Evolutionary conservation across 2,329 filamentous ascomycete genomes (phyloP).

Genomic region (Colletotrichum acutatum): DNA sequence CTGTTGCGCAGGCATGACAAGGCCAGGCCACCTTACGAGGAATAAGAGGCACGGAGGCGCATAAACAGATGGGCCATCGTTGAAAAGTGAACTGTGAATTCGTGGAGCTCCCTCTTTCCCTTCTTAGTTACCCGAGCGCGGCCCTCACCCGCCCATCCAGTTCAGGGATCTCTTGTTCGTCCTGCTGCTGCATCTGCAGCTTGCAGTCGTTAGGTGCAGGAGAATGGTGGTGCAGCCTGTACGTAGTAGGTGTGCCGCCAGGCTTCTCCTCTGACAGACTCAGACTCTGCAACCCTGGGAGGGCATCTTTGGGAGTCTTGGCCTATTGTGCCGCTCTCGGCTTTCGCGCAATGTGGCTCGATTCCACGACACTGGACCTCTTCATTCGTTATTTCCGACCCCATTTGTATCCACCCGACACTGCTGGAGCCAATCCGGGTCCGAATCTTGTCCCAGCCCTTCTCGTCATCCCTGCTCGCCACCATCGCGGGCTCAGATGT

Average conservation of each 20-base stretch:
- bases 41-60: neutral
- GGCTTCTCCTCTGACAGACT: neutral
- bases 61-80: neutral
- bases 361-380: constrained; percentile 1
- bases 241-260: neutral
- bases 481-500: constrained; percentile 10
- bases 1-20: neutral
- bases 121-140: constrained; percentile 1
- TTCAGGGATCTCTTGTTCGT: constrained; percentile 26
- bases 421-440: constrained; percentile 17
- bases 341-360: constrained; percentile 15
- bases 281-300: neutral
- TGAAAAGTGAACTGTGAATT: too few relatives aligned
- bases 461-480: constrained; percentile 9
- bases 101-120: neutral
- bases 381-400: constrained; percentile 18
- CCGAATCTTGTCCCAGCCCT: constrained; percentile 13
- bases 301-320: neutral
- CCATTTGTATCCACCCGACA: neutral
- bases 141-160: constrained; percentile 21
- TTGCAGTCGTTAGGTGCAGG: neutral
- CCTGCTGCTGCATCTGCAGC: constrained; percentile 19
- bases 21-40: neutral
- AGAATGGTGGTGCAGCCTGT: neutral
- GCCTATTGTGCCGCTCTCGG: constrained; percentile 25